Conservation (phyloP, 2,329 filamentous ascomycete species). For the Polychaeton citri region DNA sequence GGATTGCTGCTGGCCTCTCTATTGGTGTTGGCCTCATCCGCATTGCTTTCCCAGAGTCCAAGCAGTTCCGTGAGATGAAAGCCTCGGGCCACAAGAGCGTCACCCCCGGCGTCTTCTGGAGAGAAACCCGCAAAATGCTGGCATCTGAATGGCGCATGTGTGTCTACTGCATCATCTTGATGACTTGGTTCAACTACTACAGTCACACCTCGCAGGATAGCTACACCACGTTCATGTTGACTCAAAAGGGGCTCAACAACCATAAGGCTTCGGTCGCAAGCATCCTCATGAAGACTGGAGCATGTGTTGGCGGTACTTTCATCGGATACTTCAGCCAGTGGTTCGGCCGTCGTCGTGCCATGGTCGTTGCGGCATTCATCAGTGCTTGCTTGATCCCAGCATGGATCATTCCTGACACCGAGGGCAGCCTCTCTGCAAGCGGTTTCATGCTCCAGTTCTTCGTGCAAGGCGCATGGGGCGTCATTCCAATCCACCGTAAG, state of each 20-base stretch:
- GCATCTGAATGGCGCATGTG: slow-evolving; percentile 61
- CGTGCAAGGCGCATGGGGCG: slow-evolving; percentile 52
- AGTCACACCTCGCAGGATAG: slow-evolving; percentile 70
- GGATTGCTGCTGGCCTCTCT: slow-evolving; percentile 55
- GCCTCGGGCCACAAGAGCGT: slow-evolving; percentile 40
- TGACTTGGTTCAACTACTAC: slow-evolving; percentile 55
- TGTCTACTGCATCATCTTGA: slow-evolving; percentile 63
- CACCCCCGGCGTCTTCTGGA: slow-evolving; percentile 46
- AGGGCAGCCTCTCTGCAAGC: slow-evolving; percentile 45
- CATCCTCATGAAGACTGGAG: slow-evolving; percentile 71
- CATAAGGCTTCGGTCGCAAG: slow-evolving; percentile 54
- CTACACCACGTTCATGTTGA: slow-evolving; percentile 69
- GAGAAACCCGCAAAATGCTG: slow-evolving; percentile 56
- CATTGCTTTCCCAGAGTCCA: slow-evolving; percentile 57
- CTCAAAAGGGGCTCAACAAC: slow-evolving; percentile 56
- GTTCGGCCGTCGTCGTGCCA: slow-evolving; percentile 57
- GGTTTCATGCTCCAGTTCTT: slow-evolving; percentile 61
- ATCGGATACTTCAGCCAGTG: slow-evolving; percentile 66
- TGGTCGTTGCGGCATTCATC: slow-evolving; percentile 47
- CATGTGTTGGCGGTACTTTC: slow-evolving; percentile 59
- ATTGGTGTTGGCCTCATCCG: slow-evolving; percentile 56
- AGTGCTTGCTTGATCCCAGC: slow-evolving; percentile 53
- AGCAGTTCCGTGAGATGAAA: slow-evolving; percentile 60
- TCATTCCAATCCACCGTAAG: slow-evolving; percentile 51
- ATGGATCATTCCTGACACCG: slow-evolving; percentile 53